phyloP scores from a whole-genome alignment of 371 early-diverging fungal genomes.

The Apophysomyces sp. region DNA sequence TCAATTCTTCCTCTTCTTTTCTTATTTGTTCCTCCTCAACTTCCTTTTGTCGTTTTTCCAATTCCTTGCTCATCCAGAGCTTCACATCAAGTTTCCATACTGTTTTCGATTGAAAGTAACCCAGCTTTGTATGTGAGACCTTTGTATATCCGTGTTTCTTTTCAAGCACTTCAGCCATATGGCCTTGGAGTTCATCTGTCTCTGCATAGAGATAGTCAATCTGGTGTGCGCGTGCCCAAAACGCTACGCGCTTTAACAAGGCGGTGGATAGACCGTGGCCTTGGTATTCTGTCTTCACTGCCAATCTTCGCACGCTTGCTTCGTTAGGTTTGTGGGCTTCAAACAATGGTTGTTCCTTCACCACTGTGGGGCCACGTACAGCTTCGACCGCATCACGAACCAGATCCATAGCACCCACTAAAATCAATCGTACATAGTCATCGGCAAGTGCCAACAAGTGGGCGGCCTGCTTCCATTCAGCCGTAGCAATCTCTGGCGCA shows the following conservation, averaged over 20 bases:
- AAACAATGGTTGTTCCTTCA: conserved; percentile 13
- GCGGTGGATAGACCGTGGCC: conserved; percentile 47
- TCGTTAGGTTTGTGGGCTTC: conserved; percentile 42
- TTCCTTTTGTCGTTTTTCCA: conserved; percentile 27
- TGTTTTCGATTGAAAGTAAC: conserved; percentile 24
- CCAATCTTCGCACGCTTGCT: conserved; percentile 44
- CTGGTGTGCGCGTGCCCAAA: conserved; percentile 47
- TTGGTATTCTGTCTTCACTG: conserved; percentile 45
- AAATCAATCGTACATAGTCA: conserved; percentile 28
- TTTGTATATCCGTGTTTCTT: conserved; percentile 41
- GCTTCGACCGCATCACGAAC: conserved; percentile 9
- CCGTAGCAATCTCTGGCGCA: conserved; percentile 23
- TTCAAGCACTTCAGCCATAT: conserved; percentile 29
- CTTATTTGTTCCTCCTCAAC: conserved; percentile 15
- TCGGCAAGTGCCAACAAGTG: conserved; percentile 28
- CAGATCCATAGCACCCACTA: conserved; percentile 22
- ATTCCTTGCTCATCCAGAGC: conserved; percentile 42
- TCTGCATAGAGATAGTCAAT: conserved; percentile 50
- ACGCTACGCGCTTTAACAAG: conserved; percentile 43
- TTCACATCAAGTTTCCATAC: conserved; percentile 46
- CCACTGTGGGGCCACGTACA: background rate
- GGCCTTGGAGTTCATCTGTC: conserved; percentile 36
- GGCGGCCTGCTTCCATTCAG: conserved; percentile 32
- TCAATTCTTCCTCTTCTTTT: conserved; percentile 43
- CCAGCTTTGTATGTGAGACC: conserved; percentile 26